Conservation (phyloP, 2,329 filamentous ascomycete genomes). For the Fusarium sp. region DNA sequence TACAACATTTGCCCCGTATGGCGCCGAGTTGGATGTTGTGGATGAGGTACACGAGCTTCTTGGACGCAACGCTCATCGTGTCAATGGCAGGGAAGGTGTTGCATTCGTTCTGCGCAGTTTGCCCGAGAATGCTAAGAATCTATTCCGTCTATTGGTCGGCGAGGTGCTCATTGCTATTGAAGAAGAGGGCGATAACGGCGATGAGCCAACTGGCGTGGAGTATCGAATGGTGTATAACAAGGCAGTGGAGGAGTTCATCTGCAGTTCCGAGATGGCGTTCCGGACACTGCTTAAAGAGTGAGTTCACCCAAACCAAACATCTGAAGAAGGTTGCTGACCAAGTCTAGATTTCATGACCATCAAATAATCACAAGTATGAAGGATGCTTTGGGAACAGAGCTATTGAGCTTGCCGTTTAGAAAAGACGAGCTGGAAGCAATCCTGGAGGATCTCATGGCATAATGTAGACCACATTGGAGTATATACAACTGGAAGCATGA, state of each 20-base stretch:
- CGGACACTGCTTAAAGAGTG: constrained; percentile 93
- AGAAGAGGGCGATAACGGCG: constrained; percentile 64
- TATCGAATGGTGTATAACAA: constrained; percentile 95
- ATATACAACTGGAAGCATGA: constrained; percentile 20
- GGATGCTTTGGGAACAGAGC: constrained; percentile 85
- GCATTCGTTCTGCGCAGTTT: constrained; percentile 90
- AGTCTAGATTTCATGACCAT: constrained; percentile 86
- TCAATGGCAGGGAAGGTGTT: constrained; percentile 91
- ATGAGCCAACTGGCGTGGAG: constrained; percentile 79
- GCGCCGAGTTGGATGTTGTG: constrained; percentile 82
- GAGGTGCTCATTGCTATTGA: constrained; percentile 82
- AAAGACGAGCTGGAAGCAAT: constrained; percentile 91
- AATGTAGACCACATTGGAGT: constrained; percentile 17
- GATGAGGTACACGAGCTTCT: constrained; percentile 91
- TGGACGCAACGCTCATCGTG: constrained; percentile 80
- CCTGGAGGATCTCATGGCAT: constrained; percentile 75
- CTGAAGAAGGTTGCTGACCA: constrained; percentile 45
- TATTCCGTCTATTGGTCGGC: constrained; percentile 86
- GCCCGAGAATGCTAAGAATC: constrained; percentile 88
- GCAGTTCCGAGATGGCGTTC: constrained; percentile 96
- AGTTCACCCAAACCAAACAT: constrained; percentile 47
- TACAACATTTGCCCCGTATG: constrained; percentile 85
- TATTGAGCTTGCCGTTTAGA: constrained; percentile 85
- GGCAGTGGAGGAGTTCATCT: constrained; percentile 96
- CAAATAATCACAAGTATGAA: constrained; percentile 94